These are phyloP conservation scores for Ajuga chamaepitys DNA, from an alignment of 257 asterid species.

Conservation along the genomic window DNA sequence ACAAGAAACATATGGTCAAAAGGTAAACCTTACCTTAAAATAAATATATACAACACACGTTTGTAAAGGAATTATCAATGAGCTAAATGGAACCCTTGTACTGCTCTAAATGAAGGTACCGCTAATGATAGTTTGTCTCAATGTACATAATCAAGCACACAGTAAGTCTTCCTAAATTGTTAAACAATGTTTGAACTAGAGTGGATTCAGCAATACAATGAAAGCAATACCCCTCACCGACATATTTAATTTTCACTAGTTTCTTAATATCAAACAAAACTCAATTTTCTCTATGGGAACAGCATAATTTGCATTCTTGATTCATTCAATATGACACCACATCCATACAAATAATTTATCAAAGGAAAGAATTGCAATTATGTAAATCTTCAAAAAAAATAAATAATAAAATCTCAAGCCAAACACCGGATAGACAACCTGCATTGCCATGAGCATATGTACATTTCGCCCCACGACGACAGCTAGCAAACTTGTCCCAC, in stretches of 20 bases:
- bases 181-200: neutral
- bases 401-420: neutral
- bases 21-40: neutral
- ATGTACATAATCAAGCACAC: neutral
- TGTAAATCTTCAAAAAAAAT: neutral
- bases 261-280: neutral
- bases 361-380: neutral
- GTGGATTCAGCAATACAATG: neutral
- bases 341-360: neutral
- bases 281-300: neutral
- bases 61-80: neutral
- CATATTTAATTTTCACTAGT: neutral
- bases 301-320: neutral
- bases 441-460: slow-evolving; percentile 47
- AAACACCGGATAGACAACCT: slow-evolving; percentile 24
- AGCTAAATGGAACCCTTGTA: neutral
- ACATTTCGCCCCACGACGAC: slow-evolving; percentile 33
- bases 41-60: neutral
- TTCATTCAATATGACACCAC: neutral
- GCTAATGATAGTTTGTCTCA: neutral
- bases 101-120: neutral
- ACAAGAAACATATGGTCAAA: neutral
- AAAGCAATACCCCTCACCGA: neutral
- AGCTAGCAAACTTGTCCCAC: slow-evolving; percentile 32
- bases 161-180: neutral